Percentiles rank a stretch among this genome's conserved stretches.
phyloP scores from a whole-genome alignment of 306 rosid genomes.

The Prunus mume region DNA sequence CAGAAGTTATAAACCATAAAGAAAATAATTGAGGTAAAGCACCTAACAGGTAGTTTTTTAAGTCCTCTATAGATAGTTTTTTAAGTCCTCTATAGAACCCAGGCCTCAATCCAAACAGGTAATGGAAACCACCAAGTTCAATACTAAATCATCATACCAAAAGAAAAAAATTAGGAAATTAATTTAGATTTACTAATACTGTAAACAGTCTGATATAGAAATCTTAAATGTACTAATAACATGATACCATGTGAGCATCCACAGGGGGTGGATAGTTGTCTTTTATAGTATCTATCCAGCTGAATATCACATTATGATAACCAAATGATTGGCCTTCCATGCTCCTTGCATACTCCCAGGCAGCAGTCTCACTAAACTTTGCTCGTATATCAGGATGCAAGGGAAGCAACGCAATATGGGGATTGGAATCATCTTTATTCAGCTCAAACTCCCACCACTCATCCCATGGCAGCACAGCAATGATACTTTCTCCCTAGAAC shows the following conservation, averaged over 20 bases:
- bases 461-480: slow-evolving; percentile 86
- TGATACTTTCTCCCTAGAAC: slow-evolving; percentile 82
- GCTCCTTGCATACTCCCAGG: slow-evolving; percentile 91
- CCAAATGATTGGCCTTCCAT: slow-evolving; percentile 91
- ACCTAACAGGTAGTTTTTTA: neutral
- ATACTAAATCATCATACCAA: neutral
- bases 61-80: neutral
- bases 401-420: slow-evolving; percentile 94
- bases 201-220: slow-evolving; percentile 18
- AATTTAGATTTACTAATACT: neutral
- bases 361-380: slow-evolving; percentile 88
- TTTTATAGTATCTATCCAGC: slow-evolving; percentile 87
- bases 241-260: slow-evolving; percentile 86
- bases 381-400: slow-evolving; percentile 80
- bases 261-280: slow-evolving; percentile 93
- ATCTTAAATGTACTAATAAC: slow-evolving; percentile 7
- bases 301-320: slow-evolving; percentile 92
- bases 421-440: slow-evolving; percentile 77
- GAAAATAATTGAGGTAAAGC: neutral
- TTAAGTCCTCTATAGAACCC: neutral
- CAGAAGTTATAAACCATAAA: neutral
- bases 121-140: neutral
- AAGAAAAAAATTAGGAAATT: neutral
- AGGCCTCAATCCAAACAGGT: neutral
- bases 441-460: slow-evolving; percentile 95